phyloP scores from a whole-genome alignment of 2,329 filamentous ascomycete genomes.

The Aspergillus bombycis region DNA sequence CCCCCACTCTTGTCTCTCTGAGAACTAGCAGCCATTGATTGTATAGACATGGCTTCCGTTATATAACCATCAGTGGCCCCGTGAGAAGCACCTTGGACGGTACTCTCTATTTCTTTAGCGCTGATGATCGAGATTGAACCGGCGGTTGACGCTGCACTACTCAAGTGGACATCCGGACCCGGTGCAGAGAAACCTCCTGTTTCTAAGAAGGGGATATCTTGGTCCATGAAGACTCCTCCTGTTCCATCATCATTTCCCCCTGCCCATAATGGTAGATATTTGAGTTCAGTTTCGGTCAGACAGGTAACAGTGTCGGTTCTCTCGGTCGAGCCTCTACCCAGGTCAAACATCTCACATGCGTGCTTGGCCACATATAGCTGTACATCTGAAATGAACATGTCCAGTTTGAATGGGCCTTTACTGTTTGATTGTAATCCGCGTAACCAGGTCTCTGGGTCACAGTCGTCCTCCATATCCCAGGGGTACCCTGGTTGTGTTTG shows the following conservation, averaged over 20 bases:
- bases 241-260: conserved; percentile 59
- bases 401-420: conserved; percentile 16
- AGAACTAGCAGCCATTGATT: conserved; percentile 12
- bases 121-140: conserved; percentile 30
- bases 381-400: conserved; percentile 24
- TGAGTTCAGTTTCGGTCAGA: conserved; percentile 61
- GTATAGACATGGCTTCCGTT: conserved; percentile 31
- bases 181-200: conserved; percentile 40
- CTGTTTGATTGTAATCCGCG: neutral
- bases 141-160: conserved; percentile 27
- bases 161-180: conserved; percentile 38
- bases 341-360: conserved; percentile 21
- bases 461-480: neutral
- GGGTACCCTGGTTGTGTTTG: neutral
- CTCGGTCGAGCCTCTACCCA: conserved; percentile 15
- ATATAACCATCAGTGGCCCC: conserved; percentile 36
- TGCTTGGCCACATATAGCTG: conserved; percentile 20
- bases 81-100: conserved; percentile 40
- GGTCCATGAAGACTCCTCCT: conserved; percentile 52
- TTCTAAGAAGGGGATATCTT: conserved; percentile 37
- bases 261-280: conserved; percentile 68
- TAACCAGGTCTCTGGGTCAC: neutral
- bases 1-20: neutral
- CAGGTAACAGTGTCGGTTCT: conserved; percentile 52
- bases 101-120: conserved; percentile 33